Base-by-base conservation (phyloP, 345 rosid species). In the Syzygium grande region DNA sequence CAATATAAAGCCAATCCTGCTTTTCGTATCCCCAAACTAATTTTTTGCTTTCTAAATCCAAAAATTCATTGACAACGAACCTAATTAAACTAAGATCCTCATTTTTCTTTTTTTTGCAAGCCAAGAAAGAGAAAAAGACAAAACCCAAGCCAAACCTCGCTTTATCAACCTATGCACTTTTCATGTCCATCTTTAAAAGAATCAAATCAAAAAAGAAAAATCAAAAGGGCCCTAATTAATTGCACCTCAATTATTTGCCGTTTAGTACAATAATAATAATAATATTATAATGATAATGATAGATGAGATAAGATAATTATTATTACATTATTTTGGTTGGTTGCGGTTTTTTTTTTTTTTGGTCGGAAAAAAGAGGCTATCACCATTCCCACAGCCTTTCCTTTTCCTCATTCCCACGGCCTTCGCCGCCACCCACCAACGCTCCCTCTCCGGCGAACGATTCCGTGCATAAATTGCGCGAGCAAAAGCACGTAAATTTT, bases 131-230 rank as follows among this genome's bases (percentile, higher is more conserved):
- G 21, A 17, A 16, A 65, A 29, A 15, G 1, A 30, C 11, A 19
- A 17, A 30, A 65, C 7, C 22, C 0, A 63, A n/a, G n/a, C 38
- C 34, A 7, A 34, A 63, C 77, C 77, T 29, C 77, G 0, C 38
- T 29, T 14, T 14, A 63, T 63, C 4, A 61, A 61, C 9, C 38
- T 14, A 14, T 3, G 77, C 38, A 29, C 38, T 29, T 63, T 63
- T 15, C 77, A 21, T 9, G 58, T 55, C 58, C 6, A 14, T 52
- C 54, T 52, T 52, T 3, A 52, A 52, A 5, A 52, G 53, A 19
- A 54, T 2, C 6, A 5, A 61, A 6, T 43, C 6, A 5, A 43
- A 43, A 43, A 43, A 43, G 4, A 0, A 16, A 14, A n/a, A 61
- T 27, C 9, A 13, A 61, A 61, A 61, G 73, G 4, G 21, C 19